Evolutionary conservation across 305 asterid species (phyloP).

Genomic region (Solanum hybrid): DNA sequence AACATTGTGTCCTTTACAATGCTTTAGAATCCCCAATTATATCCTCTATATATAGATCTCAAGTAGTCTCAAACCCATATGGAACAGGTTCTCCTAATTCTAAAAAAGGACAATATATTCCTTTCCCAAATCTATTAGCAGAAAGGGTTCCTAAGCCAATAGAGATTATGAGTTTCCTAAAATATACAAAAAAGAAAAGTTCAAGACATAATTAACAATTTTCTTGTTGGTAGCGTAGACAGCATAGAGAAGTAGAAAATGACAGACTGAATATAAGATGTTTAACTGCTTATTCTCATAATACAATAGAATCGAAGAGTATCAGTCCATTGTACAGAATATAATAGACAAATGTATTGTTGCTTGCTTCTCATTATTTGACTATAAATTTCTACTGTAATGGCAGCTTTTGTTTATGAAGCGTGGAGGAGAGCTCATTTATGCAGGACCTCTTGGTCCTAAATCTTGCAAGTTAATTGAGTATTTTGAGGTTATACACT

Average conservation of each 20-base stretch:
- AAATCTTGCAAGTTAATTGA: slow-evolving; percentile 72
- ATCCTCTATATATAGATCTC: not conserved
- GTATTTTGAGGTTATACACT: slow-evolving; percentile 70
- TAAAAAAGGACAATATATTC: not conserved
- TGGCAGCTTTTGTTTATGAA: slow-evolving; percentile 89
- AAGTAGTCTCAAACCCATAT: not conserved
- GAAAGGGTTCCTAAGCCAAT: not conserved
- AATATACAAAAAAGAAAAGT: too few species aligned
- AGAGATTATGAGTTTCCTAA: not conserved
- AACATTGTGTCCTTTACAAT: not conserved
- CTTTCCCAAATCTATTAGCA: not conserved
- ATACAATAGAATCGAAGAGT: not conserved
- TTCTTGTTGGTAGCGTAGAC: not conserved
- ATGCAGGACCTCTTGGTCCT: slow-evolving; percentile 90
- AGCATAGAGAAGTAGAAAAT: not conserved
- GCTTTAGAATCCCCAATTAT: not conserved
- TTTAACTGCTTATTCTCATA: not conserved
- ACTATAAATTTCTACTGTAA: slow-evolving; percentile 14
- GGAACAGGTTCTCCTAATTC: not conserved
- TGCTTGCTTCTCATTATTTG: slow-evolving; percentile 9
- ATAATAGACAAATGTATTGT: not conserved
- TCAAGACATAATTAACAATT: not conserved
- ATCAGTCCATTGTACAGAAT: not conserved
- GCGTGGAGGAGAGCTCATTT: slow-evolving; percentile 91
- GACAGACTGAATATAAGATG: not conserved